Conservation (phyloP, 306 rosid genomes). For the Cicer arietinum region DNA sequence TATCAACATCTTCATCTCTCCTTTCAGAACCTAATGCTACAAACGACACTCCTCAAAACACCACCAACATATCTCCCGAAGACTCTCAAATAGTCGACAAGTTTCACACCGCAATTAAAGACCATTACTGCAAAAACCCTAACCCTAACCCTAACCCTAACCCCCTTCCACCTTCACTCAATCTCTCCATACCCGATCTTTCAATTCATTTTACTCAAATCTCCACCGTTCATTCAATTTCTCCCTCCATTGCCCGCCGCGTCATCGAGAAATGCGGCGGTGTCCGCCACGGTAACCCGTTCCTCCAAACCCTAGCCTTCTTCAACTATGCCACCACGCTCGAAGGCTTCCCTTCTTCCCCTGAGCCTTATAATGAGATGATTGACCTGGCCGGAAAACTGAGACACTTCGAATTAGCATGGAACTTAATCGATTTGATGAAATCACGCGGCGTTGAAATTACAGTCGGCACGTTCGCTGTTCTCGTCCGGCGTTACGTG, state of each 20-base stretch:
- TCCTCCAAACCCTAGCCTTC: conserved; percentile 73
- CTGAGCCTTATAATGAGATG: conserved; percentile 82
- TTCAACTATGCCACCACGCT: conserved; percentile 80
- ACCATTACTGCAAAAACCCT: conserved; percentile 79
- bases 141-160: conserved; percentile 40
- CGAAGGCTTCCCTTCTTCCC: conserved; percentile 49
- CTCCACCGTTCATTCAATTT: conserved; percentile 49
- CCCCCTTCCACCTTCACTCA: conserved; percentile 56
- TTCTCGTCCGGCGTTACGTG: conserved; percentile 81
- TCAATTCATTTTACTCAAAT: conserved; percentile 59
- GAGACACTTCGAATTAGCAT: conserved; percentile 75
- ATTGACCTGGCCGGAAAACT: conserved; percentile 89
- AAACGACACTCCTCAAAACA: conserved; percentile 31
- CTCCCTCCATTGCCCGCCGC: conserved; percentile 64
- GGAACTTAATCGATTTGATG: conserved; percentile 80
- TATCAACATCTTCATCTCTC: conserved; percentile 41
- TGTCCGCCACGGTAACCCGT: conserved; percentile 89
- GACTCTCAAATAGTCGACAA: conserved; percentile 61
- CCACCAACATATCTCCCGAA: conserved; percentile 46
- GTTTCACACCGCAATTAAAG: conserved; percentile 70
- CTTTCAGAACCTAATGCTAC: conserved; percentile 45
- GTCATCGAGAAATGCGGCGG: conserved; percentile 77
- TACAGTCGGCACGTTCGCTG: conserved; percentile 61
- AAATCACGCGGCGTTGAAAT: conserved; percentile 69
- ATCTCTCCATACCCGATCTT: conserved; percentile 64